A percentile compares a stretch with the other conserved stretches of the same genome.
phyloP scores from a whole-genome alignment of 176 grass and related monocot genomes.

The Puccinellia tenuiflora region DNA sequence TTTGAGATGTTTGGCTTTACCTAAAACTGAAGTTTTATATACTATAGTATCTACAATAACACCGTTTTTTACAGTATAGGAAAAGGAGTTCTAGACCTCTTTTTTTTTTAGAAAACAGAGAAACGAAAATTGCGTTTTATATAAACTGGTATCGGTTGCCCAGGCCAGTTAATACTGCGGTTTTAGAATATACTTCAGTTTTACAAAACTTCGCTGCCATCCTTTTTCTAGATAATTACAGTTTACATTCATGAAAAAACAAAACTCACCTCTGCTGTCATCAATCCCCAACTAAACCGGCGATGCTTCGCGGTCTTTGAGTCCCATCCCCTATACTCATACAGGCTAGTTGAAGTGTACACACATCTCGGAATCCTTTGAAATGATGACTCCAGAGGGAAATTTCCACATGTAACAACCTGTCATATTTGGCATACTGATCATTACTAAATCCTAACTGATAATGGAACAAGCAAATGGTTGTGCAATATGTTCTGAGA shows the following conservation, averaged over 20 bases:
- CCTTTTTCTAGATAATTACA: neutral
- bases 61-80: no score
- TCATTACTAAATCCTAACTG: neutral
- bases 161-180: no score
- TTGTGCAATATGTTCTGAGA: neutral
- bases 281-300: slow-evolving; percentile 82
- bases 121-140: no score
- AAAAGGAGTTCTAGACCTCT: no score
- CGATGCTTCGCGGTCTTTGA: slow-evolving; percentile 79
- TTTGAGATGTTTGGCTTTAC: no score
- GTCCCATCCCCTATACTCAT: slow-evolving; percentile 93
- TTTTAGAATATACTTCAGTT: no score
- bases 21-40: no score
- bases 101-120: no score
- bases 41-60: no score
- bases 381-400: slow-evolving; percentile 90
- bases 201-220: no score
- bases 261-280: slow-evolving; percentile 73
- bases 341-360: slow-evolving; percentile 86
- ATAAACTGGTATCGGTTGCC: no score
- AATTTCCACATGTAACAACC: slow-evolving; percentile 98
- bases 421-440: slow-evolving; percentile 21
- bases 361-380: slow-evolving; percentile 96
- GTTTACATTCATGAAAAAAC: neutral
- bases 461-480: neutral